These are phyloP conservation scores for Dissophora globulifera DNA, from an alignment of 192 early-diverging fungal species.

Conservation along the genomic window DNA sequence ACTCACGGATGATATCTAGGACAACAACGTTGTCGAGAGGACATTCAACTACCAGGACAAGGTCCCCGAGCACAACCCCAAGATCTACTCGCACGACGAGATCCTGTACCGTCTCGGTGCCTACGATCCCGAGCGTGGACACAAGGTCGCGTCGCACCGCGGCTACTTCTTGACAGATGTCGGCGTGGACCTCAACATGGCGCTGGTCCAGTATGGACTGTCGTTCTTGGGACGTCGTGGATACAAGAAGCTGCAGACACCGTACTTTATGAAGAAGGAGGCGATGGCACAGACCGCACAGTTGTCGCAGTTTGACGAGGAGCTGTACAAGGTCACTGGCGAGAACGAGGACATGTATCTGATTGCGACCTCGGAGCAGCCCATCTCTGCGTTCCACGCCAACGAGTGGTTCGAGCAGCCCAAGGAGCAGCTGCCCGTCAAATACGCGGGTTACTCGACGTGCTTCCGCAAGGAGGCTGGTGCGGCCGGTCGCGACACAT, in stretches of 20 bases:
- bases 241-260: conserved; percentile 96
- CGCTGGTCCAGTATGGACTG: conserved; percentile 95
- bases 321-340: conserved; percentile 91
- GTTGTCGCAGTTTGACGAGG: conserved; percentile 97
- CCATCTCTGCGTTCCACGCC: conserved; percentile 96
- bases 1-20: conserved; percentile 50
- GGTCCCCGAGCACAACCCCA: conserved; percentile 67
- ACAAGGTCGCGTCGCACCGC: conserved; percentile 96
- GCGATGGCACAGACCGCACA: conserved; percentile 99
- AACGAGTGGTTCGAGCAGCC: conserved; percentile 96
- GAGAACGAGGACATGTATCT: conserved; percentile 94
- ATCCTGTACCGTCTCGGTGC: conserved; percentile 91
- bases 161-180: conserved; percentile 97
- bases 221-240: conserved; percentile 84
- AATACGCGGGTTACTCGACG: conserved; percentile 96
- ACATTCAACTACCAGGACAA: conserved; percentile 67
- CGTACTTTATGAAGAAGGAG: conserved; percentile 97
- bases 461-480: conserved; percentile 99
- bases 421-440: conserved; percentile 89
- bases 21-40: conserved; percentile 76
- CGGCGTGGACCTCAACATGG: conserved; percentile 97
- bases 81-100: conserved; percentile 90
- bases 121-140: conserved; percentile 89
- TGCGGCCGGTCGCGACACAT: conserved; percentile 95
- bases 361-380: conserved; percentile 99